These are phyloP conservation scores for Postia placenta DNA, from an alignment of 768 basidiomycete genomes.

Conservation along the genomic window DNA sequence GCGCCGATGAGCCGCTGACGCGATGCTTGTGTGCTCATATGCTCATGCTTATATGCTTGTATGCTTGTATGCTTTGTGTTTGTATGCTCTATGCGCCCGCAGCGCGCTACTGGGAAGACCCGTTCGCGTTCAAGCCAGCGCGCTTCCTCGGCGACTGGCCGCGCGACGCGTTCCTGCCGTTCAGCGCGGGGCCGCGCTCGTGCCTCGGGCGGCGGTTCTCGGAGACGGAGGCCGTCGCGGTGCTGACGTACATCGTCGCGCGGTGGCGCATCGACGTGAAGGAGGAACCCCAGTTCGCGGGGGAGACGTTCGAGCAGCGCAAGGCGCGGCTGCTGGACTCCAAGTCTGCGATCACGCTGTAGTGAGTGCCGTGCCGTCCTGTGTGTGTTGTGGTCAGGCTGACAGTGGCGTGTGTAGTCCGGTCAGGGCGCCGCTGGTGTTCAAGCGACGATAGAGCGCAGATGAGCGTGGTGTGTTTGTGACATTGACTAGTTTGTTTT, in stretches of 20 bases:
- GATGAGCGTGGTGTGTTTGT: neutral
- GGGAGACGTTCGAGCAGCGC: conserved; percentile 41
- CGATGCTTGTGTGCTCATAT: neutral
- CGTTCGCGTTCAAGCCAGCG: conserved; percentile 30
- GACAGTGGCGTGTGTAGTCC: conserved; percentile 6
- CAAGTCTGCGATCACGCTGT: conserved; percentile 34
- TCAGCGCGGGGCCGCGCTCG: conserved; percentile 41
- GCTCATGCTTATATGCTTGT: neutral
- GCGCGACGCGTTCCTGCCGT: conserved; percentile 49
- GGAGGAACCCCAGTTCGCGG: conserved; percentile 43
- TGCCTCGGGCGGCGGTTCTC: conserved; percentile 44
- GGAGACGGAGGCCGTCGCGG: conserved; percentile 47
- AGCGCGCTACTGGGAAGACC: conserved; percentile 35
- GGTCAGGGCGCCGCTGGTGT: conserved; percentile 15
- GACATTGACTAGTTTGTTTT: neutral
- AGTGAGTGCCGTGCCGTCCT: conserved; percentile 28
- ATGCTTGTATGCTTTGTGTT: neutral
- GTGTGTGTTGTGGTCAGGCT: neutral
- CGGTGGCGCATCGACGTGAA: conserved; percentile 42
- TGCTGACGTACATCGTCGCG: conserved; percentile 42
- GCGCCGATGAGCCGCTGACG: neutral
- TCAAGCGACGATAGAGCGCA: conserved; percentile 10
- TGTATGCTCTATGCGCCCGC: no score
- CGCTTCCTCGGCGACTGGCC: conserved; percentile 51
- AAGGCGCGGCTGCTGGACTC: conserved; percentile 35